phyloP scores from a whole-genome alignment of 1,284 basidiomycete genomes.

The Megacollybia platyphylla region DNA sequence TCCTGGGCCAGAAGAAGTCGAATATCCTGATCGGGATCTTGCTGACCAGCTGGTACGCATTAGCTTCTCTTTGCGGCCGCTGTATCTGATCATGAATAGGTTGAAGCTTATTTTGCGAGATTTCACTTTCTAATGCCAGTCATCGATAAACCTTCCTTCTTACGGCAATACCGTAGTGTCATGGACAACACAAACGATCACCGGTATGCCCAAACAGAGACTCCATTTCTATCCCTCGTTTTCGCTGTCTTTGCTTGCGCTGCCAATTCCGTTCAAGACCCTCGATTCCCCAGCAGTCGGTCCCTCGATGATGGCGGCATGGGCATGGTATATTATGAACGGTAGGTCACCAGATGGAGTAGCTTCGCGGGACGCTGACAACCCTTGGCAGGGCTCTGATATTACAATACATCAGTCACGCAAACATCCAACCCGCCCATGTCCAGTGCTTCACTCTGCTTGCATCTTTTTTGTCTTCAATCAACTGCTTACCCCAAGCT shows the following conservation, averaged over 20 bases:
- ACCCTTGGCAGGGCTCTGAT: conserved; percentile 54
- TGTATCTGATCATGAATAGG: conserved; percentile 26
- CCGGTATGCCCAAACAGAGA: conserved; percentile 38
- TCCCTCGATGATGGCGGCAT: conserved; percentile 63
- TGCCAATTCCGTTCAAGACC: conserved; percentile 65
- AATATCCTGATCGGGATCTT: conserved; percentile 71
- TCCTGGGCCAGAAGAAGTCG: conserved; percentile 76
- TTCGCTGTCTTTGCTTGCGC: conserved; percentile 80
- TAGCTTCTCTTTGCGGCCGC: conserved; percentile 7
- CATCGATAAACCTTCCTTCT: conserved; percentile 71
- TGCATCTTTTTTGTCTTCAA: conserved; percentile 79
- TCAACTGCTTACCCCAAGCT: conserved; percentile 84
- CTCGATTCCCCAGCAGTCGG: conserved; percentile 44
- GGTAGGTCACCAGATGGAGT: conserved; percentile 27
- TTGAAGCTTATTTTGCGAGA: conserved; percentile 74
- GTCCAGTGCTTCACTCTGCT: conserved; percentile 82
- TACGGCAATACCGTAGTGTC: conserved; percentile 53
- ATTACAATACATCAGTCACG: conserved; percentile 78
- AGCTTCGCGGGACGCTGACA: background rate
- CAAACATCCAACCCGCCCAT: conserved; percentile 69
- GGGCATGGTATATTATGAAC: conserved; percentile 79
- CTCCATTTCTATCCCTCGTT: conserved; percentile 64
- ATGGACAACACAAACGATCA: conserved; percentile 59
- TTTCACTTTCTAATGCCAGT: conserved; percentile 81
- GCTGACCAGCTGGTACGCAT: conserved; percentile 65